These are phyloP conservation scores for Fusarium sp. DNA, from an alignment of 2,329 filamentous ascomycete genomes.

Conservation along the genomic window DNA sequence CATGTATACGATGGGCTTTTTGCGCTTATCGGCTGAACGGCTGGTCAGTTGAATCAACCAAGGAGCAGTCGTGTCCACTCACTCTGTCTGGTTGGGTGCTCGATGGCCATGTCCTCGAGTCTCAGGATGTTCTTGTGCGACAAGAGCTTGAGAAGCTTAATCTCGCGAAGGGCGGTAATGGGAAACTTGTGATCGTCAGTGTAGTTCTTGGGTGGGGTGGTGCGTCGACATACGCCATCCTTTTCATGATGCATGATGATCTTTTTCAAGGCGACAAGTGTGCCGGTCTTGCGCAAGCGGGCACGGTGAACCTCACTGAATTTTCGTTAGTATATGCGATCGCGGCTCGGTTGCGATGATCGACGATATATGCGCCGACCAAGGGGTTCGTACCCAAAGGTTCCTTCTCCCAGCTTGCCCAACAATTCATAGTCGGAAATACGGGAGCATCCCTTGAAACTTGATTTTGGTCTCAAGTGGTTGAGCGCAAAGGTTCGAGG, in stretches of 20 bases:
- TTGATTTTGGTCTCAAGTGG: constrained; percentile 64
- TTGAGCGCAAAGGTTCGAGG: constrained; percentile 66
- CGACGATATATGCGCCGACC: constrained; percentile 18
- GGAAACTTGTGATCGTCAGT: constrained; percentile 72
- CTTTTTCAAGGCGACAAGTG: constrained; percentile 91
- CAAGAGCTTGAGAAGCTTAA: constrained; percentile 96
- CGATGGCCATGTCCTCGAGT: constrained; percentile 96
- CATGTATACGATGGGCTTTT: constrained; percentile 95
- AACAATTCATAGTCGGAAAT: constrained; percentile 83
- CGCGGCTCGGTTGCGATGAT: background rate
- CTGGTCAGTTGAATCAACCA: constrained; percentile 9
- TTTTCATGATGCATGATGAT: constrained; percentile 99
- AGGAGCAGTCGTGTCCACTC: constrained; percentile 38
- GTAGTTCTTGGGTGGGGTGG: background rate
- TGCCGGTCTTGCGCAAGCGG: constrained; percentile 76
- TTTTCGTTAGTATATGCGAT: constrained; percentile 14
- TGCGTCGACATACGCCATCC: constrained; percentile 74
- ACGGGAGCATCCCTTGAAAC: constrained; percentile 85
- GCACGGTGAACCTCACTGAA: constrained; percentile 89
- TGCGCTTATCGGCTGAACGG: constrained; percentile 75
- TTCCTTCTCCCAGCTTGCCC: constrained; percentile 91
- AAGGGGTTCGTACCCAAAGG: constrained; percentile 76
- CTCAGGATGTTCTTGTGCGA: constrained; percentile 88
- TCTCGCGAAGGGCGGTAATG: constrained; percentile 97
- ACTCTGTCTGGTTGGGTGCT: constrained; percentile 73